These are phyloP conservation scores for Herpotrichia juniperi DNA, from an alignment of 2,329 filamentous ascomycete species.

Conservation along the genomic window DNA sequence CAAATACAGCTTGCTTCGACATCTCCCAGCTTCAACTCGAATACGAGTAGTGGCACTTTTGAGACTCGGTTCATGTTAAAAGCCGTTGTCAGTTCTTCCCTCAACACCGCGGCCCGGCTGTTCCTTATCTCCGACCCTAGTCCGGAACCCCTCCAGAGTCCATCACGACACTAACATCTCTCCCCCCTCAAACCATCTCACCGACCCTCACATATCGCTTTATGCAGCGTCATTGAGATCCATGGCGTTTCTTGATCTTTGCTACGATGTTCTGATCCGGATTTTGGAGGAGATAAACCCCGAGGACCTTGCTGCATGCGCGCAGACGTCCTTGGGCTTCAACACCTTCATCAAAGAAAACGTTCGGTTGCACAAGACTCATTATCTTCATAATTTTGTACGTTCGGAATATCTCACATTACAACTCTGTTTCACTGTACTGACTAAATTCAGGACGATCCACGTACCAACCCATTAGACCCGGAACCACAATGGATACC, in stretches of 20 bases:
- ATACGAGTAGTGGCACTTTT: too few species aligned
- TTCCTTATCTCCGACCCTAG: too few species aligned
- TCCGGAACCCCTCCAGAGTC: too few species aligned
- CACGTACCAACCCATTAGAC: conserved; percentile 32
- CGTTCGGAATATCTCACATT: conserved; percentile 17
- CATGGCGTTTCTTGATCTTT: conserved; percentile 41
- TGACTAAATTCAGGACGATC: conserved; percentile 46
- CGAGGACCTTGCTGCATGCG: conserved; percentile 37
- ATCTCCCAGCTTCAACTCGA: too few species aligned
- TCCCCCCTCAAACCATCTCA: too few species aligned
- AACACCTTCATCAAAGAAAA: conserved; percentile 64
- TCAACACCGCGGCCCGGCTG: too few species aligned
- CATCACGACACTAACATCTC: too few species aligned
- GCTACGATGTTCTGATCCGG: conserved; percentile 43
- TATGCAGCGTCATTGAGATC: too few species aligned
- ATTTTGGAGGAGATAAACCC: conserved; percentile 41
- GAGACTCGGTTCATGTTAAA: too few species aligned
- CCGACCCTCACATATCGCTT: too few species aligned
- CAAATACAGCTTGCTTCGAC: too few species aligned
- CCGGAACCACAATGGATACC: conserved; percentile 38
- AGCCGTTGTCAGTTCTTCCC: too few species aligned
- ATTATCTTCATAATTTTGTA: conserved; percentile 67
- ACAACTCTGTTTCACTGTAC: conserved; percentile 9
- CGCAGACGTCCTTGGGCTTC: conserved; percentile 47
- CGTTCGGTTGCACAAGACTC: conserved; percentile 62